Base-by-base conservation (phyloP, 2,329 filamentous ascomycete genomes). In the Colletotrichum endophyticum region DNA sequence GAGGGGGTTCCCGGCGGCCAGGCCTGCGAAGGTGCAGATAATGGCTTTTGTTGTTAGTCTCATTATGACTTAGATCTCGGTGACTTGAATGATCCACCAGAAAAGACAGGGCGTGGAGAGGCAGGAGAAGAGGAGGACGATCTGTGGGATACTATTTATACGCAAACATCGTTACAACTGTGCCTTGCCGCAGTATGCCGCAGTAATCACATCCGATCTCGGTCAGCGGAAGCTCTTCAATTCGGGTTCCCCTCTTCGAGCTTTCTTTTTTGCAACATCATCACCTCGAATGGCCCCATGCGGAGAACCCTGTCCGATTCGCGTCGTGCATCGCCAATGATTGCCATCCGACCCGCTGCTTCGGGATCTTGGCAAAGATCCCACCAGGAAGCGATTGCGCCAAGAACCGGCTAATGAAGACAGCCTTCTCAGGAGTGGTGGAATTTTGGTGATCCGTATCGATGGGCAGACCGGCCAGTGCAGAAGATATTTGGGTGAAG, bases 231-330 rank as follows among this genome's bases (percentile, higher is more conserved):
- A 16, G 8, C 8, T 32, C 8, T 28, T 67, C 0, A 56, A 11
- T 12, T 22, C 15, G n/a, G 56, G 30, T 28, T 36, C 34, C 28
- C 30, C 22, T 25, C 16, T 2, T 6, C 25, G 1, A 6, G 15
- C 53, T 67, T 25, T 39, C 44, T 22, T 64, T 49, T 64, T n/a
- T 9, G 36, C 32, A 32, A 64, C 70, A 53, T 64, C 12, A n/a
- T 27, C 25, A 34, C 22, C 6, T 56, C 32, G 13, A 32, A 70
- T n/a, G 57, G 59, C 28, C 34, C 49, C 70, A 61, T 73, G 70
- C 73, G 70, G 70, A 76, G 70, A 73, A 76, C 73, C 64, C 73
- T 76, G 70, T 16, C 59, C 16, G 57, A 22, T 16, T 49, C 7
- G 9, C 70, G 63, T 56, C 13, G 27, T 13, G 25, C 22, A 70